Conservation (phyloP, 164 flowering plant genomes). For the Macadamia tetraphylla region DNA sequence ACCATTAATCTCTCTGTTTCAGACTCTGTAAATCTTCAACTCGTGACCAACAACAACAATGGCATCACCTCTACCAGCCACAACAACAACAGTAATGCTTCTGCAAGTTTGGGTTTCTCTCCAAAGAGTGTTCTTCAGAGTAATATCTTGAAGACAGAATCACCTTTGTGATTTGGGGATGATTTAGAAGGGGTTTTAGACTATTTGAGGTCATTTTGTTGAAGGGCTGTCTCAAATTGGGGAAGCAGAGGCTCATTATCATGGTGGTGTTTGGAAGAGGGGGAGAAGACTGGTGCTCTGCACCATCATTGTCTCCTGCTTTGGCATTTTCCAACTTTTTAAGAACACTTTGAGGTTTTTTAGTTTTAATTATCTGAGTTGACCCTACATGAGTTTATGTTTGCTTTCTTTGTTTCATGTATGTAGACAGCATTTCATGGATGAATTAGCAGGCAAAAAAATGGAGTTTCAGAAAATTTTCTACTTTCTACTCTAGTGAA, state of each 20-base stretch:
- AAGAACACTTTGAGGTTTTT: too few species aligned
- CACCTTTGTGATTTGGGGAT: background rate
- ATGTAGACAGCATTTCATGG: too few species aligned
- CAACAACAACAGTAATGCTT: background rate
- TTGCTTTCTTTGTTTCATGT: too few species aligned
- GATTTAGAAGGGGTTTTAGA: background rate
- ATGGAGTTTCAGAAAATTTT: too few species aligned
- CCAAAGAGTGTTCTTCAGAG: conserved; percentile 34
- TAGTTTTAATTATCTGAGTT: too few species aligned
- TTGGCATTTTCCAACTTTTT: too few species aligned
- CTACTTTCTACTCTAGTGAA: too few species aligned
- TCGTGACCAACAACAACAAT: conserved; percentile 11
- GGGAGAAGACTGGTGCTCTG: background rate
- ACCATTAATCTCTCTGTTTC: conserved; percentile 27
- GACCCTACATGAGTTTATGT: too few species aligned
- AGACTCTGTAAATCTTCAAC: conserved; percentile 15
- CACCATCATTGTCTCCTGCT: background rate
- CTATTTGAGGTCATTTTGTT: background rate
- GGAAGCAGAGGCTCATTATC: background rate
- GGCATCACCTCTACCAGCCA: conserved; percentile 23
- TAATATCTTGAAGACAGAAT: conserved; percentile 5
- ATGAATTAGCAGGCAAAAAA: too few species aligned
- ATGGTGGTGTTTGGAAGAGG: background rate
- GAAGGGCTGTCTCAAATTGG: background rate
- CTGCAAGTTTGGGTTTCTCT: conserved; percentile 19